These are phyloP conservation scores for Daedaleopsis nitida DNA, from an alignment of 768 basidiomycete species.

Conservation along the genomic window DNA sequence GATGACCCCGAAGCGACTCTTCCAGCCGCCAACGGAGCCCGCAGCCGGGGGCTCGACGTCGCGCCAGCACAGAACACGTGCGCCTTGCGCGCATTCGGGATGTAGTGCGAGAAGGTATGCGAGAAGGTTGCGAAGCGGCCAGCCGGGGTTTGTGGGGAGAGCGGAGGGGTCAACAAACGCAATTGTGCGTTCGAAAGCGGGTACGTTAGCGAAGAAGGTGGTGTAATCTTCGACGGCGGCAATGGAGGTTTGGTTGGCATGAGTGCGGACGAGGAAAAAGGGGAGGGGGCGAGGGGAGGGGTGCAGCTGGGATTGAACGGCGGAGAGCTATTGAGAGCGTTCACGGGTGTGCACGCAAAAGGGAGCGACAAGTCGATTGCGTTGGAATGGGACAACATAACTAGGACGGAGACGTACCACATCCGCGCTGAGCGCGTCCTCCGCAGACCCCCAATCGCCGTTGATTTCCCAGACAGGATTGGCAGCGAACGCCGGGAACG, in stretches of 20 bases:
- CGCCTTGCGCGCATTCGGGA: conserved; percentile 45
- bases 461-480: conserved; percentile 90
- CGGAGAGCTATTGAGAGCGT: conserved; percentile 44
- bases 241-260: conserved; percentile 39
- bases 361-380: too few relatives aligned
- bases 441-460: conserved; percentile 60
- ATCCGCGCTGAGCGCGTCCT: conserved; percentile 43
- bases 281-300: conserved; percentile 36
- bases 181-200: conserved; percentile 37
- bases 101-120: conserved; percentile 54
- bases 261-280: conserved; percentile 63
- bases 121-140: conserved; percentile 93
- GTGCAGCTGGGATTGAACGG: conserved; percentile 54
- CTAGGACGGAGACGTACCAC: conserved; percentile 44
- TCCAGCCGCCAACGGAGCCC: conserved; percentile 44
- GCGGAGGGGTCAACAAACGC: conserved; percentile 77
- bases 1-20: conserved; percentile 63
- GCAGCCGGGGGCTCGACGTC: conserved; percentile 53
- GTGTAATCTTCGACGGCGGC: conserved; percentile 59
- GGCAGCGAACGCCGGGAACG: conserved; percentile 88
- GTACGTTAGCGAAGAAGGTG: conserved; percentile 54
- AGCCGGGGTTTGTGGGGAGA: conserved; percentile 48
- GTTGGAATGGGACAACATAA: too few relatives aligned
- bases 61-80: conserved; percentile 80
- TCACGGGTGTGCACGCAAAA: not conserved